A percentile compares a stretch with the other conserved stretches of the same genome.
Conservation (phyloP, 2,329 filamentous ascomycete species). For the Diaporthe ampelina region DNA sequence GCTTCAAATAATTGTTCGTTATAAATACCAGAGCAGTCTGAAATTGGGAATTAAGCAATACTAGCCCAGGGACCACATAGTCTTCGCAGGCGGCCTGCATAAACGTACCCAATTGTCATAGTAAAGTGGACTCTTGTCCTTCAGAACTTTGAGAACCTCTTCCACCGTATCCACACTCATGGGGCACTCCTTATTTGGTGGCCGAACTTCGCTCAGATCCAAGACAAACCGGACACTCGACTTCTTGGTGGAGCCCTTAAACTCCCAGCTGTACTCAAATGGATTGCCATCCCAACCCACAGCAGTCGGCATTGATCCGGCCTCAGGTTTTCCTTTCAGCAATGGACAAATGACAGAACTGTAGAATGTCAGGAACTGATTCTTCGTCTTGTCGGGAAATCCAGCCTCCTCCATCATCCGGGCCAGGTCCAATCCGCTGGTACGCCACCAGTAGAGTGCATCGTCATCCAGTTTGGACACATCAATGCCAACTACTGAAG, state of each 20-base stretch:
- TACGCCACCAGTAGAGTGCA: slow-evolving; percentile 32
- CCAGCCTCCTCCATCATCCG: slow-evolving; percentile 23
- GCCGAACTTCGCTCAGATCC: slow-evolving; percentile 13
- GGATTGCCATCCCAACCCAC: slow-evolving; percentile 28
- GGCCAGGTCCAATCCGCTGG: slow-evolving; percentile 24
- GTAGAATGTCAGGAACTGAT: slow-evolving; percentile 20
- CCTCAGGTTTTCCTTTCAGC: not conserved
- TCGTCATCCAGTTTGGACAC: slow-evolving; percentile 16
- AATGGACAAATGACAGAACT: slow-evolving; percentile 29
- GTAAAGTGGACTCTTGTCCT: slow-evolving; percentile 25
- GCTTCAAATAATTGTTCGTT: not conserved
- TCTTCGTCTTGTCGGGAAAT: slow-evolving; percentile 13
- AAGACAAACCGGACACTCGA: slow-evolving; percentile 33
- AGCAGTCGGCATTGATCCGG: not conserved
- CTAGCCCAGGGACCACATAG: too few species aligned
- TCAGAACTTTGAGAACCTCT: slow-evolving; percentile 12
- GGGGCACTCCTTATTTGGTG: slow-evolving; percentile 16
- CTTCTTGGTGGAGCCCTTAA: slow-evolving; percentile 25
- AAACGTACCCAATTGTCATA: slow-evolving; percentile 18
- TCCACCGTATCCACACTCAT: slow-evolving; percentile 25
- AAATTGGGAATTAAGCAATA: not conserved
- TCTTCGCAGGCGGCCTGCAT: not conserved
- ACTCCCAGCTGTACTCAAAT: slow-evolving; percentile 35
- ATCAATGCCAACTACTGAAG: slow-evolving; percentile 17
- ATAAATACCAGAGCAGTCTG: not conserved